Evolutionary conservation across 805 yeast species (phyloP).

Genomic region (Maudiozyma barnettii): DNA sequence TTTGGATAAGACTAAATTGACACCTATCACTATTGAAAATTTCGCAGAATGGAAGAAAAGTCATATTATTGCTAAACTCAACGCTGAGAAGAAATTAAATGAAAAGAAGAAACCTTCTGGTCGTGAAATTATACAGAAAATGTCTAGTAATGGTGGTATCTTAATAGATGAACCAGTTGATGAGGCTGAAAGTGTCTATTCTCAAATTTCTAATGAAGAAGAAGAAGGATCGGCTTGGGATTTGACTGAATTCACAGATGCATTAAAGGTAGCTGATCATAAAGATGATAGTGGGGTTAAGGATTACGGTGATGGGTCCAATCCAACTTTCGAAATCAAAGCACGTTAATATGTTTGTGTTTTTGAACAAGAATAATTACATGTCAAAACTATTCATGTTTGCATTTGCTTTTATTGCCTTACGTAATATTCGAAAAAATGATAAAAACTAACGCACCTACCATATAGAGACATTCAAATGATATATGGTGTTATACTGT

Average conservation of each 20-base stretch:
- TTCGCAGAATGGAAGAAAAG: conserved; percentile 77
- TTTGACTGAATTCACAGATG: conserved; percentile 34
- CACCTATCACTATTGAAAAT: conserved; percentile 78
- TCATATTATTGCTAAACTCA: conserved; percentile 49
- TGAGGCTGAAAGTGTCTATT: conserved; percentile 25
- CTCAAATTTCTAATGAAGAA: conserved; percentile 11
- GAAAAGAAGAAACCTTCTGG: conserved; percentile 51
- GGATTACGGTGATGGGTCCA: conserved; percentile 66
- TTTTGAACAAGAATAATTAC: too few species aligned
- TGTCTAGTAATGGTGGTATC: conserved; percentile 46
- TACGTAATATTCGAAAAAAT: too few species aligned
- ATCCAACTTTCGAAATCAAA: conserved; percentile 28
- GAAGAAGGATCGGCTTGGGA: conserved; percentile 35
- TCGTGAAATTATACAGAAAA: conserved; percentile 55
- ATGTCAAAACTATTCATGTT: too few species aligned
- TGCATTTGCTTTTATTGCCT: too few species aligned
- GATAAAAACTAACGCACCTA: too few species aligned
- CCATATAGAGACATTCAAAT: too few species aligned
- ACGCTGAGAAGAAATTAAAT: conserved; percentile 31
- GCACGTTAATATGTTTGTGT: neutral
- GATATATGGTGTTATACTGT: too few species aligned
- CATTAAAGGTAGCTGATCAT: conserved; percentile 28
- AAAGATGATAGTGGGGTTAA: conserved; percentile 38
- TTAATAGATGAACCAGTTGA: conserved; percentile 37
- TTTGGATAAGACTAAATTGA: conserved; percentile 59